Evolutionary conservation across 148 eudicot species (phyloP), one percentile per base, ranked within the genome.

Genomic region (Salicornia ramosissima): DNA sequence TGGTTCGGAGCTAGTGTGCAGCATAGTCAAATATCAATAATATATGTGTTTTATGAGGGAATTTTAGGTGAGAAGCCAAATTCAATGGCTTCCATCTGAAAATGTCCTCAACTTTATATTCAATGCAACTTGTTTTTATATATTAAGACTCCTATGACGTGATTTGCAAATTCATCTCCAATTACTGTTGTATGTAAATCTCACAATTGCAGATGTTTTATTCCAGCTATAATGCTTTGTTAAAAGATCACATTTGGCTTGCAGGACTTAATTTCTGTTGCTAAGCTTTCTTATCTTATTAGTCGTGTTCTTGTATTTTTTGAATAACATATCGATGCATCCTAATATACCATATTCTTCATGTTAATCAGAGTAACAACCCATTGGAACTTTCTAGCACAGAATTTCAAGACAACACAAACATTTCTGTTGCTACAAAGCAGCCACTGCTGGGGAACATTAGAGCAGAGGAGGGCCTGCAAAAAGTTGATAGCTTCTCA

Each of bases 401-500:
- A 51, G 77, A 74, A 39, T 43, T 51, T 68, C 75, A 72, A 40
- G 81, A 76, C 71, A 26, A 31, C 71, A 22, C 75, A 34, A 78
- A 75, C 52, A 39, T 49, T 72, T 40, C 64, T 49, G 49, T 43
- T 58, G 69, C 62, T 68, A 55, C 72, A 16, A 83, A 71, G 81
- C 76, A 80, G 79, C 71, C 81, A 52, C 39, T 74, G 72, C 45
- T 80, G 46, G 85, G 76, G 62, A 72, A 73, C 80, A 70, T 83
- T 39, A 45, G 36, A 65, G 65, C 69, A 28, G 83, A 50, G n/a
- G 86, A 83, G 30, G 67, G 81, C 67, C 59, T 86, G 78, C 87
- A 84, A 70, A 86, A 86, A 84, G 82, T 86, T 64, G 90, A 86
- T 72, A 86, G 88, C 71, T 84, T 86, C 67, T 78, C 86, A 10